These are phyloP conservation scores for Diaporthe humulicola DNA, from an alignment of 2,329 filamentous ascomycete genomes.

Conservation along the genomic window DNA sequence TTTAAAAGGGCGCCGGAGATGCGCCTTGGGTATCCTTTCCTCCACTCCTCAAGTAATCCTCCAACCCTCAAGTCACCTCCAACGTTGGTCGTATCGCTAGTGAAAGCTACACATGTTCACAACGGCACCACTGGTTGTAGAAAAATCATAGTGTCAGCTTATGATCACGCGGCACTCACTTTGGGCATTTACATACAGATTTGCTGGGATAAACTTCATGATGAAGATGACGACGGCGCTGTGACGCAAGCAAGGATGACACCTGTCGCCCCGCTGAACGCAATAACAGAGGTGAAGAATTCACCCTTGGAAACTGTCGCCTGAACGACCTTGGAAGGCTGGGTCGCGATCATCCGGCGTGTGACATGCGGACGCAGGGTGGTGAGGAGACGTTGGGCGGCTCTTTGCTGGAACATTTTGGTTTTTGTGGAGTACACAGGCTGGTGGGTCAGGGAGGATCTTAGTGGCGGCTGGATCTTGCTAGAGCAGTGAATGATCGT, in stretches of 20 bases:
- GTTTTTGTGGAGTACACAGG: neutral
- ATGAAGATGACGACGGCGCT: neutral
- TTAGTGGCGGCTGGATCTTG: neutral
- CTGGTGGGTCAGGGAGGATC: neutral
- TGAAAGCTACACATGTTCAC: neutral
- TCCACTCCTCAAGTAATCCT: neutral
- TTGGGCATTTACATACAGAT: neutral
- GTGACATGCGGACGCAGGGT: constrained; percentile 4
- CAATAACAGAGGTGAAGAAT: constrained; percentile 10
- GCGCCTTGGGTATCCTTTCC: constrained; percentile 15
- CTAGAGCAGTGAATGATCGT: neutral
- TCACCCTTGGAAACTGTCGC: constrained; percentile 2
- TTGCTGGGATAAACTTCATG: neutral
- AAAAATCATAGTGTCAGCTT: neutral
- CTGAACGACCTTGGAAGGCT: neutral
- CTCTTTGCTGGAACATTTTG: constrained; percentile 31
- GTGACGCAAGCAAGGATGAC: constrained; percentile 9
- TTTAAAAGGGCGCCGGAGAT: neutral
- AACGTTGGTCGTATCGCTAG: neutral
- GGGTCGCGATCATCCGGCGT: constrained; percentile 22
- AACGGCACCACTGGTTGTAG: neutral
- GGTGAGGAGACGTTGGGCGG: constrained; percentile 26
- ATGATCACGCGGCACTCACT: rapidly evolving
- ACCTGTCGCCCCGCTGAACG: constrained; percentile 19
- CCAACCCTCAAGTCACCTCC: neutral